Conservation (phyloP, 495 filamentous ascomycete genomes). For the Schizothecium vesticola region DNA sequence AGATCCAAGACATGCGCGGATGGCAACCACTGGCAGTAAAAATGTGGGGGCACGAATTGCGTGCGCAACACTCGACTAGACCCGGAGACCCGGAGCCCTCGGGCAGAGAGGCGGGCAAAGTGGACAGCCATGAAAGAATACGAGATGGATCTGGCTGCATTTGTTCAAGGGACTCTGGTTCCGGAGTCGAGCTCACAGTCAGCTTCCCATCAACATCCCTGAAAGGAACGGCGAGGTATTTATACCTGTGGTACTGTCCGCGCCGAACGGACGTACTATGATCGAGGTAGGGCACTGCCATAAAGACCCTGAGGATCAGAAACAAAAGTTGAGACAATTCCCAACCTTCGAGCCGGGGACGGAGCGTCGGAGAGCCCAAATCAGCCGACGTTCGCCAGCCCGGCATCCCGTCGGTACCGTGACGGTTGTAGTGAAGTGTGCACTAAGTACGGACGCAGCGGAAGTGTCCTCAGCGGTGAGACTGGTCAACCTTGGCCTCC, state of each 20-base stretch:
- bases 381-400: neutral
- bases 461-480: neutral
- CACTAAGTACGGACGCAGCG: neutral
- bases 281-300: neutral
- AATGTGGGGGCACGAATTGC: neutral
- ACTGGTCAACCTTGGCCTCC: neutral
- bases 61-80: neutral
- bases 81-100: neutral
- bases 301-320: neutral
- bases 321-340: neutral
- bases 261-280: neutral
- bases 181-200: neutral
- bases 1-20: neutral
- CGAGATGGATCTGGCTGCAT: neutral
- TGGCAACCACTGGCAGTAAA: neutral
- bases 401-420: neutral
- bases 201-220: neutral
- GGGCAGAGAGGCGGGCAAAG: neutral
- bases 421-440: neutral
- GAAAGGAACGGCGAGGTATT: neutral
- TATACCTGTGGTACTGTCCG: neutral
- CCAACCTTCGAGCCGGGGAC: neutral
- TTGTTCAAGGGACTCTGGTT: neutral
- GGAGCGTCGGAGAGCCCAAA: neutral
- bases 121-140: neutral